phyloP scores from a whole-genome alignment of 371 early-diverging fungal species.

The Lichtheimia hyalospora region DNA sequence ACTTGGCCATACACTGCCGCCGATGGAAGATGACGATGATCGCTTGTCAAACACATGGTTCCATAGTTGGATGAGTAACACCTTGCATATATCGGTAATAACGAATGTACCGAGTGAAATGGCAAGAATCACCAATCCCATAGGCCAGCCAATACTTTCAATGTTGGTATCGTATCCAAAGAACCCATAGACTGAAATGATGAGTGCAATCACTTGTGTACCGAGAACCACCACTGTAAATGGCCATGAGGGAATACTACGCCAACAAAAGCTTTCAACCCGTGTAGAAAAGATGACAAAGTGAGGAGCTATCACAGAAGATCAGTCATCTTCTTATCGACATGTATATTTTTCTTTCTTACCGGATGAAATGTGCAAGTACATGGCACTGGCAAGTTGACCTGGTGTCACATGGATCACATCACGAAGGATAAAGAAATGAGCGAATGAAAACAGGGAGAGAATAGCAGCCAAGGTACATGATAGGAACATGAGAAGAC shows the following conservation, averaged over 20 bases:
- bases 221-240: conserved; percentile 84
- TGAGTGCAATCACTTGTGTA: conserved; percentile 89
- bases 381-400: conserved; percentile 80
- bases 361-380: conserved; percentile 87
- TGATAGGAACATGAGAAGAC: conserved; percentile 80
- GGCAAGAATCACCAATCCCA: conserved; percentile 62
- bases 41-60: conserved; percentile 13
- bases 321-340: not conserved
- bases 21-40: not conserved
- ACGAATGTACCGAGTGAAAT: conserved; percentile 72
- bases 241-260: conserved; percentile 74
- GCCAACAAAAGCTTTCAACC: conserved; percentile 88
- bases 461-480: conserved; percentile 73
- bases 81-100: conserved; percentile 86
- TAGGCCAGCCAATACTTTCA: conserved; percentile 52
- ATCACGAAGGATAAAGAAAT: conserved; percentile 76
- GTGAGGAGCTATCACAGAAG: conserved; percentile 68
- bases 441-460: conserved; percentile 76
- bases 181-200: conserved; percentile 82
- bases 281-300: conserved; percentile 97
- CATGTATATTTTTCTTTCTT: conserved; percentile 1
- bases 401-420: conserved; percentile 44
- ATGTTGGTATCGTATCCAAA: conserved; percentile 36
- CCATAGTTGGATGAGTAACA: conserved; percentile 74
- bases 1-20: not conserved